Evolutionary conservation across 176 grass and related monocot genomes (phyloP).

Genomic region (Cymbopogon citratus): DNA sequence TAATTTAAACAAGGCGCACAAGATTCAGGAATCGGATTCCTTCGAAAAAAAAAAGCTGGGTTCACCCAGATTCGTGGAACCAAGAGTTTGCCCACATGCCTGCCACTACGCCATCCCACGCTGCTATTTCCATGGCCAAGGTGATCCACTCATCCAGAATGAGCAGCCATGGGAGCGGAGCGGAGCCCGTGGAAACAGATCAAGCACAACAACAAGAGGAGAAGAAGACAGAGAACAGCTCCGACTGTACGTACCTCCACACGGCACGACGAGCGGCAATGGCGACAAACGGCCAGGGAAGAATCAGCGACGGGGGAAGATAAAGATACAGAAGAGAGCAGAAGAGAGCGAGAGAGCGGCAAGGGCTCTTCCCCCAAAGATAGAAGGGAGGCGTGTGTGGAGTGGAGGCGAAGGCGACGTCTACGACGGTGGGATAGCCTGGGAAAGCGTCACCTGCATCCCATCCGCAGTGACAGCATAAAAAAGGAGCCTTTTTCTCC

Average conservation of each 20-base stretch:
- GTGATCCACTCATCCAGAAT: background rate
- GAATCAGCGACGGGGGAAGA: background rate
- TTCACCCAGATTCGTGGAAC: constrained; percentile 12
- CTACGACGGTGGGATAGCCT: constrained; percentile 33
- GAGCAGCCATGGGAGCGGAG: background rate
- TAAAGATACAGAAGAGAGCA: background rate
- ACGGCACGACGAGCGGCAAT: constrained; percentile 18
- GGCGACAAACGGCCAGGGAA: background rate
- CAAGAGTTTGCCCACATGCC: constrained; percentile 6
- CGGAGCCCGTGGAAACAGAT: background rate
- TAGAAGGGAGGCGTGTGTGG: background rate
- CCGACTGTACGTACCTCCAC: background rate
- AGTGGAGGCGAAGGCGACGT: constrained; percentile 30
- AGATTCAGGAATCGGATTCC: constrained; percentile 26
- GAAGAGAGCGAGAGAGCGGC: background rate
- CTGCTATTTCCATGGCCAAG: background rate
- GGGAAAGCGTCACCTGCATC: constrained; percentile 23
- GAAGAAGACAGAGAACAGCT: background rate
- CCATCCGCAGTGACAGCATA: constrained; percentile 14
- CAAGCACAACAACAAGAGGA: background rate
- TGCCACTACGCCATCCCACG: background rate
- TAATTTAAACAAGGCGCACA: background rate
- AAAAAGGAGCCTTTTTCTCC: constrained; percentile 3
- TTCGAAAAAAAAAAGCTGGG: background rate
- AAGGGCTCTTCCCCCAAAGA: background rate